Evolutionary conservation across 2,329 filamentous ascomycete genomes (phyloP).

Genomic region (Ambrosiella beaveri): DNA sequence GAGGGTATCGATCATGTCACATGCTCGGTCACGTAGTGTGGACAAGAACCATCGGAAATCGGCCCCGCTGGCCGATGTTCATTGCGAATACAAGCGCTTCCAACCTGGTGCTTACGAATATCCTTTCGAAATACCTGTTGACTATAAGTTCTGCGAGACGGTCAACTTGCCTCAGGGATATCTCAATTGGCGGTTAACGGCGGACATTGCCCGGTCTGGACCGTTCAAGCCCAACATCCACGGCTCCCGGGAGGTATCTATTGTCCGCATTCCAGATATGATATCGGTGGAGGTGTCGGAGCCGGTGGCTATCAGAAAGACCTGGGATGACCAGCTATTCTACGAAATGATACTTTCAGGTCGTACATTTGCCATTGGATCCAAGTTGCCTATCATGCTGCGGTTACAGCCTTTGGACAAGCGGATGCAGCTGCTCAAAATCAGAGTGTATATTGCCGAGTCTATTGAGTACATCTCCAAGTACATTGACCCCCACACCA

Average conservation of each 20-base stretch:
- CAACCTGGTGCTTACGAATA: conserved; percentile 52
- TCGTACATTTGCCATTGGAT: conserved; percentile 80
- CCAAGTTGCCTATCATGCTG: conserved; percentile 81
- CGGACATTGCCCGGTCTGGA: conserved; percentile 67
- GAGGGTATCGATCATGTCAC: conserved; percentile 17
- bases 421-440: conserved; percentile 67
- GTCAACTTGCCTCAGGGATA: conserved; percentile 74
- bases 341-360: conserved; percentile 95
- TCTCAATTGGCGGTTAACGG: conserved; percentile 77
- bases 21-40: conserved; percentile 71
- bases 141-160: conserved; percentile 76
- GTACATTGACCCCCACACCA: conserved; percentile 8
- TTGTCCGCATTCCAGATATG: conserved; percentile 75
- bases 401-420: conserved; percentile 86
- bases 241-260: conserved; percentile 62
- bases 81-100: conserved; percentile 73
- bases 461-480: conserved; percentile 73
- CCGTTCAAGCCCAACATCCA: conserved; percentile 80
- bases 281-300: conserved; percentile 80
- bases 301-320: conserved; percentile 80
- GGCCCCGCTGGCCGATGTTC: conserved; percentile 38
- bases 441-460: conserved; percentile 83
- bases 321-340: conserved; percentile 88
- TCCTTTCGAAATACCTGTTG: conserved; percentile 73
- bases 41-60: conserved; percentile 50